Conservation (phyloP, 2,329 filamentous ascomycete genomes). For the Thielaviopsis cerberus region DNA sequence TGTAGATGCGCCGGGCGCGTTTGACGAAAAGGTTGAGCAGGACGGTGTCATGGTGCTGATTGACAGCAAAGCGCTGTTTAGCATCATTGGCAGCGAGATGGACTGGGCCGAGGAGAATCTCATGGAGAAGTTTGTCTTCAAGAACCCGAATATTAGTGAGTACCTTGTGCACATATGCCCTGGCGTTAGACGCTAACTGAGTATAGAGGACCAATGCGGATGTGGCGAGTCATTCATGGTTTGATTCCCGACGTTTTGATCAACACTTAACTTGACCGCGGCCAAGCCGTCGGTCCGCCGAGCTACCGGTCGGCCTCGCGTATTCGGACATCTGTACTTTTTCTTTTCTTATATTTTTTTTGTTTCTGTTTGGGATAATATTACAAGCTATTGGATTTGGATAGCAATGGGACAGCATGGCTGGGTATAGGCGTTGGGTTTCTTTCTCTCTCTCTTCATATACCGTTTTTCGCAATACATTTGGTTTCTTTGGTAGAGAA, state of each 20-base stretch:
- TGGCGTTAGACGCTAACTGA: conserved; percentile 14
- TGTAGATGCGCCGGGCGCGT: conserved; percentile 70
- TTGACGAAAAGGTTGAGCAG: conserved; percentile 87
- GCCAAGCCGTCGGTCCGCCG: background rate
- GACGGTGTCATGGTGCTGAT: conserved; percentile 92
- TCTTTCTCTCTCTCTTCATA: background rate
- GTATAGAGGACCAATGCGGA: conserved; percentile 80
- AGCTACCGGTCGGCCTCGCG: background rate
- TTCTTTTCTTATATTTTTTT: conserved; percentile 1
- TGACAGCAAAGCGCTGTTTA: conserved; percentile 92
- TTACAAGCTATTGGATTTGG: background rate
- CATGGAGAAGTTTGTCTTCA: conserved; percentile 80
- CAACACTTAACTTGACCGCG: background rate
- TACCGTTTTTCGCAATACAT: background rate
- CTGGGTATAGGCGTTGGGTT: background rate
- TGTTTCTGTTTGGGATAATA: background rate
- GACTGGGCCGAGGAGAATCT: conserved; percentile 96
- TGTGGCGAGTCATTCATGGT: conserved; percentile 96
- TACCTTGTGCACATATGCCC: conserved; percentile 15
- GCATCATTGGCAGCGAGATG: conserved; percentile 98
- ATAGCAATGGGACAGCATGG: background rate
- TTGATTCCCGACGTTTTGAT: conserved; percentile 17
- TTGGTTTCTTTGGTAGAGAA: background rate
- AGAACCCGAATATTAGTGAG: conserved; percentile 96
- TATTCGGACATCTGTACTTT: background rate